phyloP scores from a whole-genome alignment of 176 grass and related monocot species.

The Carex kokanica region DNA sequence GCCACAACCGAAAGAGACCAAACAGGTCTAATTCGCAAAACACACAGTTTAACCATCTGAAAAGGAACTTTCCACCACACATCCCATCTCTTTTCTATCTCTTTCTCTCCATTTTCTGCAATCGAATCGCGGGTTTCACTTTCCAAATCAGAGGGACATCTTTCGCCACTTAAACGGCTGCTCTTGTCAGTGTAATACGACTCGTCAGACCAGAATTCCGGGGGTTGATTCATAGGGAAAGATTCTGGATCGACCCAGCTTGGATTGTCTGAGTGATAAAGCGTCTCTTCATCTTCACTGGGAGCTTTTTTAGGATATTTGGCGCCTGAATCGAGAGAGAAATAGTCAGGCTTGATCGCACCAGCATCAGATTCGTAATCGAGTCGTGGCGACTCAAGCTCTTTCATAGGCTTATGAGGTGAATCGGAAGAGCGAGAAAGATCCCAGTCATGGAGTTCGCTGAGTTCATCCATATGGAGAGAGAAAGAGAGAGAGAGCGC shows the following conservation, averaged over 20 bases:
- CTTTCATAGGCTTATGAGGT: neutral
- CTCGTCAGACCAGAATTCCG: conserved; percentile 65
- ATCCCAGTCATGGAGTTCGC: conserved; percentile 62
- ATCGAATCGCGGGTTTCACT: neutral
- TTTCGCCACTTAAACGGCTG: conserved; percentile 25
- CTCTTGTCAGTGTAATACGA: conserved; percentile 49
- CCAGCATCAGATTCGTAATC: conserved; percentile 41
- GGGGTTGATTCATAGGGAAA: conserved; percentile 44
- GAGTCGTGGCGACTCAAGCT: neutral
- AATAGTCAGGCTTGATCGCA: conserved; percentile 81
- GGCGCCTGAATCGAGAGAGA: conserved; percentile 54
- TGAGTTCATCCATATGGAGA: conserved; percentile 42
- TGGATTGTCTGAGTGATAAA: conserved; percentile 37
- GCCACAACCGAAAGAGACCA: conserved; percentile 77
- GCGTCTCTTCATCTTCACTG: conserved; percentile 33
- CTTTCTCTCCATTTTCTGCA: neutral
- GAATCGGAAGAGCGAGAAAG: conserved; percentile 47
- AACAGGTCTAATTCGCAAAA: conserved; percentile 45
- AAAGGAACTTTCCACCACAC: conserved; percentile 80
- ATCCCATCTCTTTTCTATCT: conserved; percentile 32
- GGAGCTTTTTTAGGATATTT: conserved; percentile 43
- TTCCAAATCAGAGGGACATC: neutral
- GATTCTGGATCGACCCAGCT: conserved; percentile 76
- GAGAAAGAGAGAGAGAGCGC: neutral
- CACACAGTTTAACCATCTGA: conserved; percentile 57